Evolutionary conservation across 331 rosid genomes (phyloP), one percentile per base, ranked within the genome.

Genomic region (Prunus yedoensis): DNA sequence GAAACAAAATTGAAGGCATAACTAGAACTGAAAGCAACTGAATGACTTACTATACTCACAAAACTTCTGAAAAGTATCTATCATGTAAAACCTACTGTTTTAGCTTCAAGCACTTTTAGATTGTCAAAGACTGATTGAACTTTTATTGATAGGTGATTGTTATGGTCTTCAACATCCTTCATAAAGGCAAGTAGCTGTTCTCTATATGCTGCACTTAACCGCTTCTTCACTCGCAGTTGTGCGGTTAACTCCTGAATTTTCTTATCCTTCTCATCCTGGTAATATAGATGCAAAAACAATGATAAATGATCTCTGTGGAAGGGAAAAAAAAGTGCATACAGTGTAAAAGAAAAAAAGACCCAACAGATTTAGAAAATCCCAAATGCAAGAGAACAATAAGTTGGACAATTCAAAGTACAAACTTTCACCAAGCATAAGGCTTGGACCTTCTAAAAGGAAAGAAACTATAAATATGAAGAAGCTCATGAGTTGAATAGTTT

Each of bases 261-360:
- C 78, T 83, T 91, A 77, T 91, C 94, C 79, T 89, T 91, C 69
- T 91, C 97, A 76, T 91, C 97, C 97, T 91, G 74, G 32, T 13
- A 77, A 67, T 18, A 23, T 16, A 20, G 4, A 56, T 15, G 75
- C 49, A 65, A 80, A 80, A 79, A 18, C 8, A 0, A 32, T 30
- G 45, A 30, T 32, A 21, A 9, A 53, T 32, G 5, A 70, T 53
- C 21, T 10, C 15, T 35, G 62, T 3, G 25, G 41, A 35, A 35
- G 41, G 41, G 41, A 0, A 1, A 35, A 5, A 35, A 35, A 35
- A 5, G 41, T 5, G 41, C 41, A 35, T 5, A 35, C 41, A 35
- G 41, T 5, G 41, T 35, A 5, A 35, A 35, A 35, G 41, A 20
- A 56, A 56, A 56, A 11, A 57, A 21, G 13, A 20, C 3, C 62